These are phyloP conservation scores for Aspergillus thermomutatus DNA, from an alignment of 2,329 filamentous ascomycete genomes.

Conservation along the genomic window DNA sequence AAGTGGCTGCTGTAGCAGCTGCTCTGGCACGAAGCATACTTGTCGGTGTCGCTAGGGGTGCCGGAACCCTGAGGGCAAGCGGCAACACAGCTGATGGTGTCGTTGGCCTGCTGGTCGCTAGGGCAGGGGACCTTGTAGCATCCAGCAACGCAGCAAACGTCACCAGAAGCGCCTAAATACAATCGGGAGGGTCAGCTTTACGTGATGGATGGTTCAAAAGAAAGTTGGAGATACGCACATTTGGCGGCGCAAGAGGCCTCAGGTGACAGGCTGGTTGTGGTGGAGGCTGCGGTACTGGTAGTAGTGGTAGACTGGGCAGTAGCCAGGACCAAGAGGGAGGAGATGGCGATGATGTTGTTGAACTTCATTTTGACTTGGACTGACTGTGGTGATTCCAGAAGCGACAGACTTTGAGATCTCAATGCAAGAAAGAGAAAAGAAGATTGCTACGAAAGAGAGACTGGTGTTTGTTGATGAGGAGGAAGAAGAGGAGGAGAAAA, in stretches of 20 bases:
- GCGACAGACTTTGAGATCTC: conserved; percentile 11
- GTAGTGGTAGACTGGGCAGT: conserved; percentile 37
- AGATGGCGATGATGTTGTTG: conserved; percentile 39
- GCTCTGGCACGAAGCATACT: conserved; percentile 48
- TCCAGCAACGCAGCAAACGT: conserved; percentile 51
- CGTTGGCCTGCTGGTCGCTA: conserved; percentile 47
- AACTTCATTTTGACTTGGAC: conserved; percentile 37
- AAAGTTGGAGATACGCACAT: conserved; percentile 25
- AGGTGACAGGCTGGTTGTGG: conserved; percentile 32
- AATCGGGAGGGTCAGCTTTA: conserved; percentile 1
- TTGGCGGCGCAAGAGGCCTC: conserved; percentile 33
- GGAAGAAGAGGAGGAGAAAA: conserved; percentile 8
- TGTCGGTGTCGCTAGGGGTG: conserved; percentile 42
- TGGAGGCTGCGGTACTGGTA: conserved; percentile 24
- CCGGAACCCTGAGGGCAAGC: conserved; percentile 54
- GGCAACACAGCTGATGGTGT: conserved; percentile 51
- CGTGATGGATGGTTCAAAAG: neutral
- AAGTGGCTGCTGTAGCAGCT: conserved; percentile 50
- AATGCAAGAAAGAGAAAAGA: conserved; percentile 2
- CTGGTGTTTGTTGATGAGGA: conserved; percentile 1
- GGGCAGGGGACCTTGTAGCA: conserved; percentile 54
- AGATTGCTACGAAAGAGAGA: conserved; percentile 8
- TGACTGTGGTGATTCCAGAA: neutral
- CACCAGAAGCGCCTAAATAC: conserved; percentile 37
- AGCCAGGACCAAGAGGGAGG: conserved; percentile 44